Evolutionary conservation across 2,329 filamentous ascomycete genomes (phyloP).

Genomic region (Paramyrothecium sp.): DNA sequence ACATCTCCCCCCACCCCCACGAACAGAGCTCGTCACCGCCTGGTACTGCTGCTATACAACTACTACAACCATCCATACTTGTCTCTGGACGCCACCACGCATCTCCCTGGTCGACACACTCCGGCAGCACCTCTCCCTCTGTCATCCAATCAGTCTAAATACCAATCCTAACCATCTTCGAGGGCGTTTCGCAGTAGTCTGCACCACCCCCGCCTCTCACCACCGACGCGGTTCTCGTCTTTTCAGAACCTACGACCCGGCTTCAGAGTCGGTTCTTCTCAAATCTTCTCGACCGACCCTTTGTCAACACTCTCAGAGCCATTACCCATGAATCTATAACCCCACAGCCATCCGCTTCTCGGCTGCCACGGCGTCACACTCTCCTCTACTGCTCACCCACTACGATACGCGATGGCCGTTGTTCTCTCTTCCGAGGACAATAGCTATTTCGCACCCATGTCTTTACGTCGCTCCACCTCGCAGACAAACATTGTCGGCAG

Average conservation of each 20-base stretch:
- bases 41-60: background rate
- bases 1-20: background rate
- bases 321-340: background rate
- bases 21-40: conserved; percentile 2
- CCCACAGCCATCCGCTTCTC: background rate
- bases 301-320: background rate
- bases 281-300: background rate
- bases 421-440: conserved; percentile 57
- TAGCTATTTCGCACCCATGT: conserved; percentile 52
- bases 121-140: background rate
- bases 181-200: background rate
- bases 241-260: background rate
- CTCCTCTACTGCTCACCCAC: no score
- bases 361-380: conserved; percentile 1
- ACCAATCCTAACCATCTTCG: background rate
- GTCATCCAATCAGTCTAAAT: background rate
- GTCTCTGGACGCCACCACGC: background rate
- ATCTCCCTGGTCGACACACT: background rate
- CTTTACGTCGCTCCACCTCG: conserved; percentile 59
- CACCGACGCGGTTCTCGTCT: background rate
- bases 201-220: background rate
- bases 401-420: conserved; percentile 46
- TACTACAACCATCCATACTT: background rate
- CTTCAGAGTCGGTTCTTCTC: background rate
- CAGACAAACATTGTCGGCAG: conserved; percentile 53